Evolutionary conservation across 2,329 filamentous ascomycete species (phyloP), one percentile per base, ranked within the genome.

Genomic region (Paraphaeosphaeria sporulosa): DNA sequence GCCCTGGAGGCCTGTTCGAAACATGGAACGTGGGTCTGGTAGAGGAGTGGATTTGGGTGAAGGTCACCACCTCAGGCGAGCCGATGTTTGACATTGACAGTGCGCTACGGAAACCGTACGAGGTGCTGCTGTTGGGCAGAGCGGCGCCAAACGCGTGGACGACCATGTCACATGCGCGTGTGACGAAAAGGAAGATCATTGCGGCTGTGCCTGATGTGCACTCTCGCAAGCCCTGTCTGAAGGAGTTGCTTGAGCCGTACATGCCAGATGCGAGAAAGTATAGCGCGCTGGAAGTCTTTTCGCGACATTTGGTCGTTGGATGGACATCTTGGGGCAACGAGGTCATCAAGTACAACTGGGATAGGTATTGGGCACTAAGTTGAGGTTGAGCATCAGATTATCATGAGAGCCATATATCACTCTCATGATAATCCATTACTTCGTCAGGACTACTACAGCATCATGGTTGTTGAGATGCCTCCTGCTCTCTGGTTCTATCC

Each of bases 311-410:
- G 47, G 92, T 91, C 1, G 84, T 87, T 8, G 90, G 90, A 0
- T 94, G 92, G 91, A 91, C 88, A 85, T 85, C 86, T 30, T 94
- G 90, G 90, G 92, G 92, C 3, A 84, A 93, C 66, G 88, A 94
- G 69, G 89, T 86, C 9, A 75, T 92, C 59, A 86, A 86, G 62
- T 93, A 90, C 68, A 92, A 94, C 70, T 82, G 84, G 60, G 75
- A 82, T 7, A 79, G 80, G 7, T 85, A 81, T 69, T 88, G 86
- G 86, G 55, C 61, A 21, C 48, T 57, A 38, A 50, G 15, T 30
- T 43, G 25, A 13, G 34, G 23, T 43, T 12, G 15, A 25, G 38
- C n/a, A 40, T 23, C n/a, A 21, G 6, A 10, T n/a, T 21, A n/a
- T 21, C n/a, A 5, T 17, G 6, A 17, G 15, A 12, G 10, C 23